Conservation (phyloP, 495 filamentous ascomycete species). For the Penicillium chermesinum region DNA sequence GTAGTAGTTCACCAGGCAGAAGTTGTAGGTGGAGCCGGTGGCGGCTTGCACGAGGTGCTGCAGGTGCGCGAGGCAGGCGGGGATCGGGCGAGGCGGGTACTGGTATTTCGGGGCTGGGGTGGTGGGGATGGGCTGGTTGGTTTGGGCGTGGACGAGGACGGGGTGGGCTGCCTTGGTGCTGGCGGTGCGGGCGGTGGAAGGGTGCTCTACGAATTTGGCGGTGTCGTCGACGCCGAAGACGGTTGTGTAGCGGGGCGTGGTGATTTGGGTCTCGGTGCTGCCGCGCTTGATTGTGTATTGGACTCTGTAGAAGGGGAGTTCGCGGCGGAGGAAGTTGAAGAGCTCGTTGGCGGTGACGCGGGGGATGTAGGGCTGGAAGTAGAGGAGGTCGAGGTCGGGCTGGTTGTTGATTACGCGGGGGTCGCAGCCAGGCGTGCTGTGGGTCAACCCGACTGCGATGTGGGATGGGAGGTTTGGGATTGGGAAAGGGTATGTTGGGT, state of each 20-base stretch:
- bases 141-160: conserved; percentile 28
- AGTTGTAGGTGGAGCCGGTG: conserved; percentile 58
- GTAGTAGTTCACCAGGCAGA: conserved; percentile 75
- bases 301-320: conserved; percentile 69
- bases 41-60: conserved; percentile 51
- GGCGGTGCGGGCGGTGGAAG: neutral
- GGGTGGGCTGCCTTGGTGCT: conserved; percentile 11
- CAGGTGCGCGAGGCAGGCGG: conserved; percentile 56
- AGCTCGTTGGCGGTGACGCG: conserved; percentile 46
- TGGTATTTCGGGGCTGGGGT: conserved; percentile 46
- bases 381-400: conserved; percentile 60
- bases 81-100: conserved; percentile 59
- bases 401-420: conserved; percentile 49
- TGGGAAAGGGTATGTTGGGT: conserved; percentile 59
- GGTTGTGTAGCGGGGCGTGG: conserved; percentile 65
- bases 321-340: conserved; percentile 58
- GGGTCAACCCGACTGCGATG: conserved; percentile 32
- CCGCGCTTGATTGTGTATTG: conserved; percentile 62
- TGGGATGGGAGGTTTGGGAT: conserved; percentile 49
- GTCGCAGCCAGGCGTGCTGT: conserved; percentile 19
- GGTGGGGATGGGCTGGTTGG: conserved; percentile 28
- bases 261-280: conserved; percentile 51
- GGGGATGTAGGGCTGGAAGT: conserved; percentile 62
- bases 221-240: conserved; percentile 68
- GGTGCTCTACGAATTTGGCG: conserved; percentile 28